Percentiles rank a stretch among this genome's conserved stretches.
These are phyloP conservation scores for Irpex rosettiformis DNA, from an alignment of 1,284 basidiomycete species.

Conservation along the genomic window DNA sequence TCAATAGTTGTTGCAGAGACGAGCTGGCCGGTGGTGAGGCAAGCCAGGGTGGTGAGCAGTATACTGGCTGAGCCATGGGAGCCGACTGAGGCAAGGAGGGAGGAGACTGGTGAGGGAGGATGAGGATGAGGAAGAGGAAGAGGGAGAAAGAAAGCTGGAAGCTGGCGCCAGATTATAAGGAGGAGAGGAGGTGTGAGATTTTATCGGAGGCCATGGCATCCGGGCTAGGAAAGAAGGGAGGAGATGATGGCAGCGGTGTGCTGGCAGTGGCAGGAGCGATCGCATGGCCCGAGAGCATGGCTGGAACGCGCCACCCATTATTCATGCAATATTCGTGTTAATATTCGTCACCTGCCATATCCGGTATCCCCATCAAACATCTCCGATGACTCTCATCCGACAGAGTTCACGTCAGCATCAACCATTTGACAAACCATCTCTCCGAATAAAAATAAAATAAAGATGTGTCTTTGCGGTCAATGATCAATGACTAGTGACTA, in stretches of 20 bases:
- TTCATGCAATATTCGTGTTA: too few species aligned
- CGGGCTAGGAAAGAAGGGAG: not conserved
- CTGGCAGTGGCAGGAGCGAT: conserved; percentile 9
- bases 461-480: too few species aligned
- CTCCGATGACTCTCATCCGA: too few species aligned
- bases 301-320: not conserved
- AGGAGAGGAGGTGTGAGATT: not conserved
- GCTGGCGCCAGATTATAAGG: not conserved
- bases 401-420: too few species aligned
- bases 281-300: conserved; percentile 14
- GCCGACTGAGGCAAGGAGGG: not conserved
- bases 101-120: not conserved
- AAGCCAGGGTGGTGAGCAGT: not conserved
- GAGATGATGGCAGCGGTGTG: conserved; percentile 1
- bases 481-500: too few species aligned
- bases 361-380: too few species aligned
- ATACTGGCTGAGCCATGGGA: not conserved
- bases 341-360: too few species aligned
- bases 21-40: not conserved
- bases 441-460: too few species aligned
- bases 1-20: not conserved
- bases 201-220: not conserved
- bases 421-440: too few species aligned
- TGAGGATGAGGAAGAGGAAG: not conserved
- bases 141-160: not conserved